Evolutionary conservation across 176 grass and related monocot species (phyloP).

Genomic region (barley (Hordeum vulgare)): MorexV3_pseudomolecules_assembly NC_058519.1:45011165-45011664

Average conservation of each 20-base stretch:
- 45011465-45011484: neutral
- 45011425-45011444: neutral
- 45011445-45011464: neutral
- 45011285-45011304: constrained; percentile 32
- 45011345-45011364: constrained; percentile 86
- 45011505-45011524: constrained; percentile 59
- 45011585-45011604: constrained; percentile 48
- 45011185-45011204: too few relatives aligned
- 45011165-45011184: too few relatives aligned
- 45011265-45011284: neutral
- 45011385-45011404: constrained; percentile 23
- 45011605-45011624: constrained; percentile 75
- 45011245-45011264: neutral
- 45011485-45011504: constrained; percentile 65
- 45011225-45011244: too few relatives aligned
- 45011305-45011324: constrained; percentile 35
- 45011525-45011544: constrained; percentile 41
- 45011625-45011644: constrained; percentile 36
- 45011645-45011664: constrained; percentile 36
- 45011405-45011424: constrained; percentile 18
- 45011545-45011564: constrained; percentile 14
- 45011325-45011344: constrained; percentile 66
- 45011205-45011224: too few relatives aligned
- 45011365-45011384: neutral
- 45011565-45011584: constrained; percentile 19